These are phyloP conservation scores for Knoxdaviesia capensis DNA, from an alignment of 2,329 filamentous ascomycete species.

Conservation along the genomic window DNA sequence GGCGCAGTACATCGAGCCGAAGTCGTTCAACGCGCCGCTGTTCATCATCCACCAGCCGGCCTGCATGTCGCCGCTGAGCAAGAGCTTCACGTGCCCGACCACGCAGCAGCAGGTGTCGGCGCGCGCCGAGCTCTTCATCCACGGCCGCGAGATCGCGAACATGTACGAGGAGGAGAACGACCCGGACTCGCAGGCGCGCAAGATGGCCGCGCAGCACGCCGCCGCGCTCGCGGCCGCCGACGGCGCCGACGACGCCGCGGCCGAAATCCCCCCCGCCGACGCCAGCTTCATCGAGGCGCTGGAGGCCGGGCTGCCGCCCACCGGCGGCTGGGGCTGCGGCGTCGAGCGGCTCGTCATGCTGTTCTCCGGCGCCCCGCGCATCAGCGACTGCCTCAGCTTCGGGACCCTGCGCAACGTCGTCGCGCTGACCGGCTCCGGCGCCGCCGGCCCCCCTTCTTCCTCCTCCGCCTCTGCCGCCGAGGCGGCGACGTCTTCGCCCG, in stretches of 20 bases:
- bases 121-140: constrained; percentile 68
- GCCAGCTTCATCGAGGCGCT: constrained; percentile 70
- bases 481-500: no score
- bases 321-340: constrained; percentile 90
- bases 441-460: no score
- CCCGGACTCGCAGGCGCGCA: constrained; percentile 65
- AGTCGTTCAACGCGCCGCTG: constrained; percentile 45
- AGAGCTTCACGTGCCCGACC: constrained; percentile 54
- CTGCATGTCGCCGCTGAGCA: constrained; percentile 77
- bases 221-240: constrained; percentile 4
- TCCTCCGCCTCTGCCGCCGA: no score
- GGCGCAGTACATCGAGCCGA: constrained; percentile 56
- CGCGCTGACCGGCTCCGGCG: constrained; percentile 13
- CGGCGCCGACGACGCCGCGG: constrained; percentile 11
- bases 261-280: constrained; percentile 32
- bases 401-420: constrained; percentile 59
- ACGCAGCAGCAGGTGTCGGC: constrained; percentile 58
- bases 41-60: constrained; percentile 84
- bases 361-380: constrained; percentile 57
- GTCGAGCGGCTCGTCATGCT: constrained; percentile 85
- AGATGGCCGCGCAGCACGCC: constrained; percentile 43
- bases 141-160: constrained; percentile 70
- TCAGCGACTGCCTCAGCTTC: constrained; percentile 75
- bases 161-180: constrained; percentile 98
- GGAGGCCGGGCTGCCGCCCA: constrained; percentile 82